Percentiles rank a stretch among this genome's conserved stretches.
Evolutionary conservation across 1,139 yeast genomes (phyloP).

Genomic region (Geotrichum carabidarum): DNA sequence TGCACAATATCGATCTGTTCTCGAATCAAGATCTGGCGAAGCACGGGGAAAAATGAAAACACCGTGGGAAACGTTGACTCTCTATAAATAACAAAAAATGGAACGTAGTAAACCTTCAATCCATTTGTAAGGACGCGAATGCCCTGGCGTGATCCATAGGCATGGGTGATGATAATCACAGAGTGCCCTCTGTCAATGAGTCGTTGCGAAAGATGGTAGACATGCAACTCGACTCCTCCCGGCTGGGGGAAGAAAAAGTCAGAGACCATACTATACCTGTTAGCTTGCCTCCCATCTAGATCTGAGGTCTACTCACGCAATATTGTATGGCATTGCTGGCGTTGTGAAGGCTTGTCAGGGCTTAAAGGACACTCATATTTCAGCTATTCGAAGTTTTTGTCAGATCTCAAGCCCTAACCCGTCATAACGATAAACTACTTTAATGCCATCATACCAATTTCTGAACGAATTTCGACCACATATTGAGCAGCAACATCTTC

Average conservation of each 20-base stretch:
- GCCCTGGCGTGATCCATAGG: constrained; percentile 78
- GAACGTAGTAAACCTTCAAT: constrained; percentile 85
- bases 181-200: constrained; percentile 82
- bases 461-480: not conserved
- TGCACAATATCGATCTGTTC: constrained; percentile 87
- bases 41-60: constrained; percentile 77
- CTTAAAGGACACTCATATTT: not conserved
- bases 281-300: constrained; percentile 10
- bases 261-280: constrained; percentile 58
- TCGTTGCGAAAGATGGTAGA: constrained; percentile 76
- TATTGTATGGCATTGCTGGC: not conserved
- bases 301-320: not conserved
- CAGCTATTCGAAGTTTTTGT: not conserved
- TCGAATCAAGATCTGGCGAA: constrained; percentile 78
- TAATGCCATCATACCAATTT: not conserved
- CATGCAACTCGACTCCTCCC: constrained; percentile 96
- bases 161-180: constrained; percentile 86
- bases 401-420: constrained; percentile 4
- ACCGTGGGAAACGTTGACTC: constrained; percentile 87
- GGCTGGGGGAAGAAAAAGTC: constrained; percentile 98
- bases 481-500: no score
- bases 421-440: not conserved
- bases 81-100: constrained; percentile 70
- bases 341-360: not conserved
- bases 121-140: constrained; percentile 83